Conservation (phyloP, 345 rosid genomes). For the Hibiscus trionum region DNA sequence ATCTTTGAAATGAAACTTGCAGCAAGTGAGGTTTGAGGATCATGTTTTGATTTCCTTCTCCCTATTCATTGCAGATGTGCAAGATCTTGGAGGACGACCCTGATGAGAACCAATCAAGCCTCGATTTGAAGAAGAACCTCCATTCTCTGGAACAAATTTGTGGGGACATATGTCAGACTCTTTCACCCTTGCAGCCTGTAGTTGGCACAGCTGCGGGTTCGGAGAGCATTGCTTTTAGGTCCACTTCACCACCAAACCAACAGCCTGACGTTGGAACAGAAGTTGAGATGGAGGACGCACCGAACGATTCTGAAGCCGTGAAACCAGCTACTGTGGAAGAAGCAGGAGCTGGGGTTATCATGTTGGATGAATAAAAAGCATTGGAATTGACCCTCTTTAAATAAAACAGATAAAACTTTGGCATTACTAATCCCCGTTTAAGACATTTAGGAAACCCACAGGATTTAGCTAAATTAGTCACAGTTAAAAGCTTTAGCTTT, state of each 20-base stretch:
- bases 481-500: neutral
- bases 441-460: neutral
- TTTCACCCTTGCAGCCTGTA: slow-evolving; percentile 2
- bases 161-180: neutral
- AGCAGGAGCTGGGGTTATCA: neutral
- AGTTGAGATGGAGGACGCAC: slow-evolving; percentile 15
- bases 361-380: neutral
- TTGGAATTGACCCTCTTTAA: neutral
- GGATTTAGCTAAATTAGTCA: neutral
- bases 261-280: slow-evolving; percentile 14
- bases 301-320: slow-evolving; percentile 3
- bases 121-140: slow-evolving; percentile 12
- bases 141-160: neutral
- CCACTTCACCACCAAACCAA: slow-evolving; percentile 3
- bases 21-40: neutral
- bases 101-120: slow-evolving; percentile 24
- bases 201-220: slow-evolving; percentile 2
- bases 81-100: slow-evolving; percentile 42
- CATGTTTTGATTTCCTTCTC: slow-evolving; percentile 23
- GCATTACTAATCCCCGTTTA: neutral
- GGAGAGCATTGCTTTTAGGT: slow-evolving; percentile 5
- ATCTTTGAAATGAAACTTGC: neutral
- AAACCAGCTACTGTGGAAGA: slow-evolving; percentile 16
- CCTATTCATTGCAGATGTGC: slow-evolving; percentile 49
- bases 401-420: neutral